phyloP scores from a whole-genome alignment of 176 grass and related monocot genomes.

The Aegilops speltoides region DNA sequence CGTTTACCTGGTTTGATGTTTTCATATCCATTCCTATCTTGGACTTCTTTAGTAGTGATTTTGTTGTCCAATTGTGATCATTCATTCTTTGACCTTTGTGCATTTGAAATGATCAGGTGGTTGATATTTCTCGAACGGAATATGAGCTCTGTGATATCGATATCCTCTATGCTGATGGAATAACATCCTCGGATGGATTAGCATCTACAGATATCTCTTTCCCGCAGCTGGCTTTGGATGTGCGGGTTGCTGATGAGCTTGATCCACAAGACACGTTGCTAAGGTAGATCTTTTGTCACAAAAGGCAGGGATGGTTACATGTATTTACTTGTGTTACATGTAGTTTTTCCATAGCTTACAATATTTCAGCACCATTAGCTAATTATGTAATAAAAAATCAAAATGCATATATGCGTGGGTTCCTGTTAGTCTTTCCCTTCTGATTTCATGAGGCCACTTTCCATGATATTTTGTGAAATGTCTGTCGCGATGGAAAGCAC shows the following conservation, averaged over 20 bases:
- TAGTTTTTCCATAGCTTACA: neutral
- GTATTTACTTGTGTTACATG: neutral
- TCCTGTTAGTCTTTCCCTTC: neutral
- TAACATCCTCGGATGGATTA: constrained; percentile 77
- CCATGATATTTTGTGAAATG: neutral
- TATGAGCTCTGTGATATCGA: constrained; percentile 84
- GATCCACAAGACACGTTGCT: constrained; percentile 64
- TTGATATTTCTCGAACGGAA: constrained; percentile 81
- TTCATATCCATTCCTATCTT: neutral
- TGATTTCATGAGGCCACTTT: neutral
- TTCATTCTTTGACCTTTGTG: constrained; percentile 11
- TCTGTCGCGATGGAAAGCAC: neutral
- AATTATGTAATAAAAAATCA: neutral
- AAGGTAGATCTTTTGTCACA: constrained; percentile 56
- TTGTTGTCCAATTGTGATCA: neutral
- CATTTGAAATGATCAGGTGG: constrained; percentile 61
- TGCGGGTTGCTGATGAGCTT: constrained; percentile 47
- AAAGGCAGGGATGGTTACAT: neutral
- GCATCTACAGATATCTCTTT: constrained; percentile 77
- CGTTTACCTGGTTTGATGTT: neutral
- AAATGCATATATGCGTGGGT: neutral
- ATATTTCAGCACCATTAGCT: neutral
- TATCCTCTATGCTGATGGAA: constrained; percentile 77
- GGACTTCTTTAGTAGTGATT: neutral
- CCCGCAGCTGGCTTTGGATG: constrained; percentile 46